Percentiles rank a stretch among this genome's conserved stretches.
Evolutionary conservation across 768 basidiomycete species (phyloP).

Genomic region (Amanita jacksonii): DNA sequence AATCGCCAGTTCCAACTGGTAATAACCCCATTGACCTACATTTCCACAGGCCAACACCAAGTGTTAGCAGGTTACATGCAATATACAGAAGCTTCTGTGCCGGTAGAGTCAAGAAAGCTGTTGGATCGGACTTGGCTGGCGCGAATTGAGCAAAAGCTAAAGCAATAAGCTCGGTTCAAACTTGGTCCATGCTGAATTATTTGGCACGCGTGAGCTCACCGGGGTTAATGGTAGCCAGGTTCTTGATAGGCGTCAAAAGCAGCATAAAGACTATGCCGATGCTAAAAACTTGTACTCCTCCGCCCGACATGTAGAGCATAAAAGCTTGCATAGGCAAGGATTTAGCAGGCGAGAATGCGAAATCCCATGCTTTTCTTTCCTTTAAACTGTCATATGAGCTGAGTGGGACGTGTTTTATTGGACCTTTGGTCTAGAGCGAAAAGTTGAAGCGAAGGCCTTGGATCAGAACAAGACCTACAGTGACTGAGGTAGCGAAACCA

Average conservation of each 20-base stretch:
- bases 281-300: conserved; percentile 93
- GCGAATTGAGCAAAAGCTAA: conserved; percentile 69
- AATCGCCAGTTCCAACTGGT: conserved; percentile 87
- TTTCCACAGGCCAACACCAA: conserved; percentile 86
- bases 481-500: not conserved
- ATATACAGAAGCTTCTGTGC: conserved; percentile 67
- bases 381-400: conserved; percentile 59
- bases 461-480: not conserved
- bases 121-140: conserved; percentile 47
- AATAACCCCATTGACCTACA: conserved; percentile 88
- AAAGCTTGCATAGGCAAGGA: conserved; percentile 93
- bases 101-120: conserved; percentile 44
- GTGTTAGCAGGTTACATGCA: conserved; percentile 64
- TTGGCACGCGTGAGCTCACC: too few relatives aligned
- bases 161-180: not conserved
- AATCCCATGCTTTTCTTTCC: conserved; percentile 76
- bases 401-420: conserved; percentile 25
- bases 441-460: conserved; percentile 7
- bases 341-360: conserved; percentile 79
- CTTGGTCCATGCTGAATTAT: not conserved
- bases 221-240: conserved; percentile 66
- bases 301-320: conserved; percentile 98
- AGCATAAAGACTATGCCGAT: conserved; percentile 96
- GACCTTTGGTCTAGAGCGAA: conserved; percentile 34
- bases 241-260: conserved; percentile 78